phyloP scores from a whole-genome alignment of 768 basidiomycete genomes.

The Termitomyces sp. region DNA sequence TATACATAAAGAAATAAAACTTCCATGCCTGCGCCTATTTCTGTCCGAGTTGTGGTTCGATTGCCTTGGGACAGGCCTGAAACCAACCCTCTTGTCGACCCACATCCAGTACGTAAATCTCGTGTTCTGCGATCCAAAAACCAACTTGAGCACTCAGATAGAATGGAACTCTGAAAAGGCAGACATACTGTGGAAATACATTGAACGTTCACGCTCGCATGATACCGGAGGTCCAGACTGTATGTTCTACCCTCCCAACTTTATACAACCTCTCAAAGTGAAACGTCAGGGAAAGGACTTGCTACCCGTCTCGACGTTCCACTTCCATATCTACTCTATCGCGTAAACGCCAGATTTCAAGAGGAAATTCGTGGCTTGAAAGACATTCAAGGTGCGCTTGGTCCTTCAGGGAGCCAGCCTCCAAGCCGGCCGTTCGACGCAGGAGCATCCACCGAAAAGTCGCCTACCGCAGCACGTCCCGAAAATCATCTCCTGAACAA shows the following conservation, averaged over 20 bases:
- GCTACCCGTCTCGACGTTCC: constrained; percentile 78
- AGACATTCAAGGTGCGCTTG: constrained; percentile 60
- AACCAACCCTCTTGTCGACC: constrained; percentile 50
- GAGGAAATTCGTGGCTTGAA: constrained; percentile 79
- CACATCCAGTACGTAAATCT: constrained; percentile 53
- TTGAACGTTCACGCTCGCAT: constrained; percentile 67
- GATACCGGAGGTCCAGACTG: constrained; percentile 78
- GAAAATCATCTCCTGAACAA: constrained; percentile 28
- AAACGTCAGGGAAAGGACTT: constrained; percentile 68
- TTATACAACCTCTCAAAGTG: background rate
- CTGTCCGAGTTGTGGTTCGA: constrained; percentile 70
- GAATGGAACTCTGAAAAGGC: constrained; percentile 86
- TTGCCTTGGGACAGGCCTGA: constrained; percentile 78
- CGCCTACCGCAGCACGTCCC: constrained; percentile 22
- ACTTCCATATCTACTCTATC: constrained; percentile 77
- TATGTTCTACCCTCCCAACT: constrained; percentile 30
- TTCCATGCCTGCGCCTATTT: constrained; percentile 16
- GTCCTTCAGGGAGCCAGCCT: constrained; percentile 36
- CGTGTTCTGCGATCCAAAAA: background rate
- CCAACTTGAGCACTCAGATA: constrained; percentile 42
- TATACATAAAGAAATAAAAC: background rate
- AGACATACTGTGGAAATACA: constrained; percentile 81
- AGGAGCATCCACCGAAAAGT: constrained; percentile 17
- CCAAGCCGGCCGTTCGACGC: constrained; percentile 25
- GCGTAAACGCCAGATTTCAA: constrained; percentile 79